Evolutionary conservation across 2,329 filamentous ascomycete species (phyloP), one percentile per base, ranked within the genome.

Genomic region (Coccinonectria pachysandricola): DNA sequence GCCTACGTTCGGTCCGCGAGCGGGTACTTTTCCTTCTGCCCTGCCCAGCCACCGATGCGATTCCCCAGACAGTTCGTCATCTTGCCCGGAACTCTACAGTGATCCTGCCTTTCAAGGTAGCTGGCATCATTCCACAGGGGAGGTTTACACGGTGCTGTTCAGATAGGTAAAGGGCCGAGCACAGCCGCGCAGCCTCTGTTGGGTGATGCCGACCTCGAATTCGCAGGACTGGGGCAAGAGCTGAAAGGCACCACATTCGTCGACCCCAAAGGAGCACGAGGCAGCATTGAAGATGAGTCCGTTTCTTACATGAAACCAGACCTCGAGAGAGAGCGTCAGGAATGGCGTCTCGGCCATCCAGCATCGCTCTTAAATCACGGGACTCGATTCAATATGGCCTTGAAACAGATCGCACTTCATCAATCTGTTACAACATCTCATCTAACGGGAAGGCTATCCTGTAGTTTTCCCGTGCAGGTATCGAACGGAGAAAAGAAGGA

Each of bases 381-480:
- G 39, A 36, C 34, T 35, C 25, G 16, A 31, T 40, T 40, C 30
- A 28, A 27, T 34, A 32, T 21, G 30, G 26, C 21, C n/a, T 31
- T 18, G 17, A 9, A 32, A 32, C 31, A 37, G 27, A 24, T 21
- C 19, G 14, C 26, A 36, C 34, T 40, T 39, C 37, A 40, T n/a
- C n/a, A n/a, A n/a, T n/a, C n/a, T n/a, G n/a, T n/a, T n/a, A n/a
- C n/a, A n/a, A n/a, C n/a, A n/a, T n/a, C n/a, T n/a, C n/a, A n/a
- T n/a, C n/a, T n/a, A 36, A 46, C 35, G 35, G 31, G 32, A 19
- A 24, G 27, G 30, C 27, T 27, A 16, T 27, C 37, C 43, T 40
- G 34, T 45, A 46, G 43, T 46, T 46, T 43, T 43, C 43, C 46
- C 43, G 30, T 23, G 34, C 34, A 37, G n/a, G n/a, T n/a, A 34